Percentiles rank a stretch among this genome's conserved stretches.
phyloP scores from a whole-genome alignment of 257 asterid species.

The Penstemon newberryi region DNA sequence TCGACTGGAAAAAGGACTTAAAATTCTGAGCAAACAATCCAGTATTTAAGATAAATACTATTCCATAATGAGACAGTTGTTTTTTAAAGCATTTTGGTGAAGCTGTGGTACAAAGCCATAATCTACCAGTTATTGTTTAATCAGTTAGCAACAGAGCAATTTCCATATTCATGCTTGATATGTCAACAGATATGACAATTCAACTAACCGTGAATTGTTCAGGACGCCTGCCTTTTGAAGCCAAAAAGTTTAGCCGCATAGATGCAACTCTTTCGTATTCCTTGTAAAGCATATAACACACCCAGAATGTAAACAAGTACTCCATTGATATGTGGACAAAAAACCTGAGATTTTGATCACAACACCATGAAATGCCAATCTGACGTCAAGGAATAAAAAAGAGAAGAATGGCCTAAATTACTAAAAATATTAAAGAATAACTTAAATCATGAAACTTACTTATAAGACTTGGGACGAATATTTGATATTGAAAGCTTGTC shows the following conservation, averaged over 20 bases:
- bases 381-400: slow-evolving; percentile 8
- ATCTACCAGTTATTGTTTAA: neutral
- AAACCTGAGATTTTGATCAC: slow-evolving; percentile 55
- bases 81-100: neutral
- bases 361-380: slow-evolving; percentile 21
- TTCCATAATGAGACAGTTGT: slow-evolving; percentile 3
- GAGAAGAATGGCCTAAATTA: too few species aligned
- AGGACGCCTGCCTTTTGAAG: slow-evolving; percentile 69
- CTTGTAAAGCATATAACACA: slow-evolving; percentile 83
- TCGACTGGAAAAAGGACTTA: neutral
- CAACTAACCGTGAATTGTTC: slow-evolving; percentile 91
- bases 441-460: too few species aligned
- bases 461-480: slow-evolving; percentile 63
- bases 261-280: slow-evolving; percentile 82
- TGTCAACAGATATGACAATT: slow-evolving; percentile 18
- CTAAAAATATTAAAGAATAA: too few species aligned
- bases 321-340: slow-evolving; percentile 83
- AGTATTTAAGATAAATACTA: neutral
- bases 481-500: slow-evolving; percentile 97
- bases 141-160: neutral
- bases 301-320: slow-evolving; percentile 88
- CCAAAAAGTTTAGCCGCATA: slow-evolving; percentile 80
- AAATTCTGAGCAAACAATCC: neutral
- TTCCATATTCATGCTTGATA: slow-evolving; percentile 4
- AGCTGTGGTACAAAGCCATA: neutral